phyloP scores from a whole-genome alignment of 2,329 filamentous ascomycete species.

The Neofusicoccum kwambonambiense region DNA sequence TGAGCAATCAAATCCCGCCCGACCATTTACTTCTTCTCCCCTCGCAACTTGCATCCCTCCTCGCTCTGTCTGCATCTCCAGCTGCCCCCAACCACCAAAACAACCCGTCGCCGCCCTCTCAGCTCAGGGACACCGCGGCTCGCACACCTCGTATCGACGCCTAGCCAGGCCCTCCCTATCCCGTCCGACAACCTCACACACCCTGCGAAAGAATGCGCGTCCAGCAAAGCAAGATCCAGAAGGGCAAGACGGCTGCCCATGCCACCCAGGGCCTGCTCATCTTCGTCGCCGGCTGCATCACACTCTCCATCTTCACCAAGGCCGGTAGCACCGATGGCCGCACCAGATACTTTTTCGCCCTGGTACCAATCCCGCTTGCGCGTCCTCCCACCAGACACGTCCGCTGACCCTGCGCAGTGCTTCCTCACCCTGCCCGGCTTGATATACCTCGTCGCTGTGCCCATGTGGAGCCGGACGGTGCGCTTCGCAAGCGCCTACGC shows the following conservation, averaged over 20 bases:
- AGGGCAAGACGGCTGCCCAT: slow-evolving; percentile 57
- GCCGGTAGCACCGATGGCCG: slow-evolving; percentile 53
- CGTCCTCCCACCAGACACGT: not conserved
- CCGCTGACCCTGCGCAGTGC: slow-evolving; percentile 46
- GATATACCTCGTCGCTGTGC: slow-evolving; percentile 60
- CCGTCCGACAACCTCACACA: not conserved
- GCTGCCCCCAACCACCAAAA: not conserved
- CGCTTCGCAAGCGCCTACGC: slow-evolving; percentile 61
- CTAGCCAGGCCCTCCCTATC: slow-evolving; percentile 5
- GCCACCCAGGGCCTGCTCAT: slow-evolving; percentile 55
- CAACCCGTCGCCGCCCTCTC: not conserved
- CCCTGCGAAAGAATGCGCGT: slow-evolving; percentile 4
- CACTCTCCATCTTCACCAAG: slow-evolving; percentile 59
- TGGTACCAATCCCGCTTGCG: slow-evolving; percentile 44
- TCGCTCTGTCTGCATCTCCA: not conserved
- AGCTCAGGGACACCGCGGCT: slow-evolving; percentile 3
- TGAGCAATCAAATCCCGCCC: not conserved
- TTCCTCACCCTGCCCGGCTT: slow-evolving; percentile 59
- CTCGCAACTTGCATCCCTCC: not conserved
- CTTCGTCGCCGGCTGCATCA: slow-evolving; percentile 58
- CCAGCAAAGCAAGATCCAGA: slow-evolving; percentile 45
- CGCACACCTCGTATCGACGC: slow-evolving; percentile 1
- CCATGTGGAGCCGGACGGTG: slow-evolving; percentile 59
- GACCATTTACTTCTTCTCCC: not conserved
- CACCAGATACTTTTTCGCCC: slow-evolving; percentile 56